Base-by-base conservation (phyloP, 192 early-diverging fungal genomes). In the Mortierella claussenii region DNA sequence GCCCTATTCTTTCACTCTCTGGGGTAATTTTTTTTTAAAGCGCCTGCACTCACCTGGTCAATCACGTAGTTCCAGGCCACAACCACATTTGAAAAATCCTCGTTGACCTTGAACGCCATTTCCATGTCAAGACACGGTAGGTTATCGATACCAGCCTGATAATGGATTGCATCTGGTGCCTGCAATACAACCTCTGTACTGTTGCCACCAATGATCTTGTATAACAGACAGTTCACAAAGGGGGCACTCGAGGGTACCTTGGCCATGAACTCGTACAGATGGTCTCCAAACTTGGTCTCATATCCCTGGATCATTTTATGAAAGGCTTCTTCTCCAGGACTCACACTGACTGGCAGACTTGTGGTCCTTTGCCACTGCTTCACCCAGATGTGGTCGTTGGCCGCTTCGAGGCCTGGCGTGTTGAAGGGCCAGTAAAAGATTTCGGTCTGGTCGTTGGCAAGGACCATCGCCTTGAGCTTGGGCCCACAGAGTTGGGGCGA, bases 341-440 rank as follows among this genome's bases (percentile, higher is more conserved):
- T 37, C 6, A 26, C 17, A 17, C 55, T 60, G 2, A 49, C 55
- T 5, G 50, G 45, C 0, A 54, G 42, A 1, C 64, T 30, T 15
- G 81, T 69, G n/a, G n/a, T n/a, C 17, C 55, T 57, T 5, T 65
- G 51, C 76, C 69, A 82, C 49, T 59, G 32, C 52, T 82, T 79
- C 15, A 82, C 34, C 81, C 81, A 82, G n/a, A 79, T 23, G 23
- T 47, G 54, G 2, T 82, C 81, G 13, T 79, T 54, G 1, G 36
- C 48, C 5, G 44, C 17, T 18, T 44, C 40, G 2, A 48, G 21
- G 4, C 30, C 23, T 18, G 47, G 15, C 5, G 56, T 46, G 21
- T 82, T 60, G 32, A 75, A 69, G 28, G 81, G 69, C 81, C 69
- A 82, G 44, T 82, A 75, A 45, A 82, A 75, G 46, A 79, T 64